Evolutionary conservation across 1,284 basidiomycete genomes (phyloP), one percentile per base, ranked within the genome.

Genomic region (Ganoderma leucocontextum): DNA sequence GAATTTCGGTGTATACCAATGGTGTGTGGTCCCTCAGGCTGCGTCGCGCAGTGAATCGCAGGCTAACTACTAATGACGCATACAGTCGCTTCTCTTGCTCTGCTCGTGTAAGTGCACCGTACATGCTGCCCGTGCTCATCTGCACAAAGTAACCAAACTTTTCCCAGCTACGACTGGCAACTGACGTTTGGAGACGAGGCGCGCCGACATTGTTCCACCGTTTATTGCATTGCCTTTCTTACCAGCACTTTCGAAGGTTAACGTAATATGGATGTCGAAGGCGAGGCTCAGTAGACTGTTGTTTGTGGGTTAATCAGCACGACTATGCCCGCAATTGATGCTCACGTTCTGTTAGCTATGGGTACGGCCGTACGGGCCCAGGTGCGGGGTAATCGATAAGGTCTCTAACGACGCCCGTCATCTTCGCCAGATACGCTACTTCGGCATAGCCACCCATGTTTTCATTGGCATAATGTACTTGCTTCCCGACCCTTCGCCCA

Each of bases 221-320:
- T 12, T 9, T 8, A 17, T 55, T 19, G 7, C 29, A 19, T 19
- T 8, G 17, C 29, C 29, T 29, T 15, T 35, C 52, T 49, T 15
- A 47, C 33, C 12, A 22, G 19, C 9, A 1, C 15, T 6, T n/a
- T 52, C 19, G 33, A 33, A 65, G 64, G 29, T 65, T 58, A 42
- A 60, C 15, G 52, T 60, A n/a, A 57, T 65, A 13, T 65, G 64
- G 64, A 59, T 38, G 44, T 49, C 64, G 15, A 52, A 65, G 25
- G 59, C 47, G 44, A 60, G 38, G 10, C 44, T 65, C 12, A 60
- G 64, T 44, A 60, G 38, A 22, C 33, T 53, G 15, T 22, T 65
- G 25, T 65, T 65, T 60, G 64, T 65, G 35, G 2, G 64, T 65
- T 29, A 9, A 33, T 60, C 22, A 35, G 0, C 15, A 13, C 25